A percentile compares a stretch with the other conserved stretches of the same genome.
These are phyloP conservation scores for Metschnikowia koreensis DNA, from an alignment of 805 yeast genomes.

Conservation along the genomic window DNA sequence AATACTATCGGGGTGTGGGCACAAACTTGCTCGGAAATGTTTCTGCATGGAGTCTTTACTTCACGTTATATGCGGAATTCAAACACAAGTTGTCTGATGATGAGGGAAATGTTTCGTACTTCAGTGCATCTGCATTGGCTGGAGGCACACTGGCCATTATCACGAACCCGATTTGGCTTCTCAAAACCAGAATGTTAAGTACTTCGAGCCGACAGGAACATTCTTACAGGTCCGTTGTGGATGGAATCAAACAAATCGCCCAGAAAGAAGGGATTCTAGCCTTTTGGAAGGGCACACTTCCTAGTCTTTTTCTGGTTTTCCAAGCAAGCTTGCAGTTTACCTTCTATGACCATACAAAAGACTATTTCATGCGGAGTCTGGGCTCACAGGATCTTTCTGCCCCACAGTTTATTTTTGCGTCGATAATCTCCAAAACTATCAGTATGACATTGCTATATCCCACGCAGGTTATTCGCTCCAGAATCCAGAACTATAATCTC, in stretches of 20 bases:
- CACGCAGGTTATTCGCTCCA: slow-evolving; percentile 73
- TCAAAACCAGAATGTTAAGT: slow-evolving; percentile 84
- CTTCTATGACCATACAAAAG: slow-evolving; percentile 75
- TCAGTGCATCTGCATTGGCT: slow-evolving; percentile 47
- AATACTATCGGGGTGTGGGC: slow-evolving; percentile 68
- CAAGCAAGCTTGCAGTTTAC: slow-evolving; percentile 91
- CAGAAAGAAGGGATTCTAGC: slow-evolving; percentile 56
- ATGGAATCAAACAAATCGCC: slow-evolving; percentile 52
- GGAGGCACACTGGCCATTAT: slow-evolving; percentile 72
- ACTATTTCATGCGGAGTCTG: slow-evolving; percentile 19
- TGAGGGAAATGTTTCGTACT: slow-evolving; percentile 27
- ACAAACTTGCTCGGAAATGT: slow-evolving; percentile 85
- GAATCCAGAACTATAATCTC: slow-evolving; percentile 53
- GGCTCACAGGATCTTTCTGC: slow-evolving; percentile 38
- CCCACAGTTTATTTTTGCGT: slow-evolving; percentile 59
- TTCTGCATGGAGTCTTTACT: slow-evolving; percentile 86
- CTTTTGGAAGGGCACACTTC: slow-evolving; percentile 72
- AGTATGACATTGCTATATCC: slow-evolving; percentile 77
- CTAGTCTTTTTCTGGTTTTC: slow-evolving; percentile 76
- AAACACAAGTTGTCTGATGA: slow-evolving; percentile 31
- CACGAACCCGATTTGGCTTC: slow-evolving; percentile 94
- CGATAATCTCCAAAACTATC: slow-evolving; percentile 65
- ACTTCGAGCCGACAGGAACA: slow-evolving; percentile 42
- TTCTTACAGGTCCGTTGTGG: slow-evolving; percentile 56
- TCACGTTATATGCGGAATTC: slow-evolving; percentile 66